Evolutionary conservation across 192 early-diverging fungal genomes (phyloP), one percentile per base, ranked within the genome.

Genomic region (Gamsiella multidivaricata): DNA sequence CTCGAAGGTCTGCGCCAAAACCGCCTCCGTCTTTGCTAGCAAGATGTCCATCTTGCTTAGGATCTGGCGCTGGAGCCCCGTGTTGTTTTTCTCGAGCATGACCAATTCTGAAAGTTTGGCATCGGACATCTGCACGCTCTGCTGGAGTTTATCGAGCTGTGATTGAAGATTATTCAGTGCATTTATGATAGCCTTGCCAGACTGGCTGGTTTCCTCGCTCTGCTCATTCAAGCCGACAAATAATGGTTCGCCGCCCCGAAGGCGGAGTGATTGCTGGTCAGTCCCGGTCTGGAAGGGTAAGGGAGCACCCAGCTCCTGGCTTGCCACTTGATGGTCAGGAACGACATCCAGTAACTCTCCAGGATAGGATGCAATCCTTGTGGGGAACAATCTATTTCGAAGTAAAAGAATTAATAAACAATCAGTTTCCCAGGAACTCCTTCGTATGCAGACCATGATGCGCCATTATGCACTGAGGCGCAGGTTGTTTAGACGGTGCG

Each of bases 1-100:
- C 33, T 78, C 73, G 43, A 61, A 78, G 0, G 73, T 68, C 50
- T 78, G 73, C n/a, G 73, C 69, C 18, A 78, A 25, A 22, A 78
- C 32, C 26, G 65, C 52, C 23, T 67, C 53, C 14, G 66, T 57
- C 2, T 41, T 47, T 23, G 51, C 29, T 6, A 68, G 59, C 20
- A 78, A 14, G 9, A 25, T 42, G 9, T 63, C 46, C 25, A 78
- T 34, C 14, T 56, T 42, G 29, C 53, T 58, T 36, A 69, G 33
- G 10, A 66, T 36, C 65, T 57, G 5, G 23, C 54, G 52, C 31
- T 78, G 73, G 11, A 60, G 31, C 28, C 61, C 54, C 29, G 28
- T 31, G 36, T 34, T 39, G 2, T 45, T 53, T 11, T 33, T 29
- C 1, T 51, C 57, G 20, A 22, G 22, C 8, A 9, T 42, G 7